A percentile compares a stretch with the other conserved stretches of the same genome.
These are phyloP conservation scores for Talaromyces atroroseus DNA, from an alignment of 2,329 filamentous ascomycete genomes.

Conservation along the genomic window DNA sequence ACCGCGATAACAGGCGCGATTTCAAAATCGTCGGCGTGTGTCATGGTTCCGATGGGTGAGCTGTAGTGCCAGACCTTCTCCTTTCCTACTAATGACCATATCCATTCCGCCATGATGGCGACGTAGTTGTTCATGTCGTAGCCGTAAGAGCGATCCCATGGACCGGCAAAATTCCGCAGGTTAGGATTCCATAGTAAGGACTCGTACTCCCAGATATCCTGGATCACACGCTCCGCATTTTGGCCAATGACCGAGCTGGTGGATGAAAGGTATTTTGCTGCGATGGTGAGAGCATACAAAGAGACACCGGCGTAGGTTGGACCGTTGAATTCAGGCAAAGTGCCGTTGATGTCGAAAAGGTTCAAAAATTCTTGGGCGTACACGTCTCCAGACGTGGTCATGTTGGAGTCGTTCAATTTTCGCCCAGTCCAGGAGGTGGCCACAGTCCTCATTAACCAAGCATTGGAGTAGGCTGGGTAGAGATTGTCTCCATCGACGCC, in stretches of 20 bases:
- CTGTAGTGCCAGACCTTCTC: slow-evolving; percentile 23
- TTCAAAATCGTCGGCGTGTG: slow-evolving; percentile 55
- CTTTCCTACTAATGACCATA: slow-evolving; percentile 48
- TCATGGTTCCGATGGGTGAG: slow-evolving; percentile 45
- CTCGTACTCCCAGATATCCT: slow-evolving; percentile 49
- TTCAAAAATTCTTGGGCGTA: slow-evolving; percentile 54
- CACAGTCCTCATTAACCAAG: slow-evolving; percentile 59
- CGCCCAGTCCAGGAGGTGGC: slow-evolving; percentile 55
- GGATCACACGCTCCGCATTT: slow-evolving; percentile 49
- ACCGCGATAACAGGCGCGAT: slow-evolving; percentile 54
- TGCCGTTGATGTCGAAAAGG: slow-evolving; percentile 52
- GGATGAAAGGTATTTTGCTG: slow-evolving; percentile 53
- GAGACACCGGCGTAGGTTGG: slow-evolving; percentile 60
- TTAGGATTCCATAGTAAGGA: slow-evolving; percentile 53
- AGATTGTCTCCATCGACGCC: slow-evolving; percentile 57
- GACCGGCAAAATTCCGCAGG: slow-evolving; percentile 57
- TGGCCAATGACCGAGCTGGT: slow-evolving; percentile 49
- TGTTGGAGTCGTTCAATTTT: slow-evolving; percentile 50
- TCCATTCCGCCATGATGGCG: slow-evolving; percentile 53
- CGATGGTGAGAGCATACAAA: slow-evolving; percentile 53
- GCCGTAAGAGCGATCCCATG: slow-evolving; percentile 60
- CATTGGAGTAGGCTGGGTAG: slow-evolving; percentile 59
- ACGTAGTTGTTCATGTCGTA: slow-evolving; percentile 61
- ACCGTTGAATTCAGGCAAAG: slow-evolving; percentile 58
- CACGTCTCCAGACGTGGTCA: slow-evolving; percentile 53